These are phyloP conservation scores for Colletotrichum musae DNA, from an alignment of 2,329 filamentous ascomycete genomes.

Conservation along the genomic window DNA sequence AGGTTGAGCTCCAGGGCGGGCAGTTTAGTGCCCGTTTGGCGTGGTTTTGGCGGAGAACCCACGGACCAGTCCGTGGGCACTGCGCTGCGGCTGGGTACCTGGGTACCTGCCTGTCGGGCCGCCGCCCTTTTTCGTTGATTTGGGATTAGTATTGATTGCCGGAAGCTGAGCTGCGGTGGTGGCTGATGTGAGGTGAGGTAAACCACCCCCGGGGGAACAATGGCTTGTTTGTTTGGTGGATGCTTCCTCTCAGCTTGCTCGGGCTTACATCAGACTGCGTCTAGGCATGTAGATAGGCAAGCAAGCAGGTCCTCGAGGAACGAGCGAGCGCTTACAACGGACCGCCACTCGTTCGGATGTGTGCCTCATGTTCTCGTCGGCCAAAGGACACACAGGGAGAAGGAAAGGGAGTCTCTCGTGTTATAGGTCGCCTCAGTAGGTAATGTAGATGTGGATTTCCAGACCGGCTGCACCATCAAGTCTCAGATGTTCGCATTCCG, in stretches of 20 bases:
- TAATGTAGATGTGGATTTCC: slow-evolving; percentile 3
- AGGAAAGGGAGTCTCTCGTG: slow-evolving; percentile 32
- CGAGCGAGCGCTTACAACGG: neutral
- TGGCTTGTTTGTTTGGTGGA: slow-evolving; percentile 7
- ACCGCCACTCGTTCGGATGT: neutral
- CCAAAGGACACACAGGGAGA: slow-evolving; percentile 21
- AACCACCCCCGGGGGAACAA: neutral
- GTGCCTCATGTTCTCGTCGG: neutral
- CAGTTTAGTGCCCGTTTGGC: slow-evolving; percentile 31
- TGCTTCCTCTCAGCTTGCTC: neutral
- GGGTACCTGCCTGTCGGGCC: slow-evolving; percentile 9
- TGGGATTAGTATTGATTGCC: neutral
- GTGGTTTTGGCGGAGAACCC: slow-evolving; percentile 32
- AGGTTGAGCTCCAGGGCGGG: slow-evolving; percentile 39
- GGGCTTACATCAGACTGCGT: slow-evolving; percentile 17
- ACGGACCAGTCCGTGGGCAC: slow-evolving; percentile 39
- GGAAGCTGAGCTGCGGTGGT: slow-evolving; percentile 5
- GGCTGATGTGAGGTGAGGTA: neutral
- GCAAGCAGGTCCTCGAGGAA: slow-evolving; percentile 2
- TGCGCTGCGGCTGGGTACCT: slow-evolving; percentile 5
- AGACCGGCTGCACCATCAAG: neutral
- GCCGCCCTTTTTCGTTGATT: slow-evolving; percentile 16
- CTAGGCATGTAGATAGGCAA: no score
- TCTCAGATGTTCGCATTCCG: slow-evolving; percentile 30
- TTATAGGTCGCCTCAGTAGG: neutral